A percentile compares a stretch with the other conserved stretches of the same genome.
Evolutionary conservation across 1,284 basidiomycete genomes (phyloP).

Genomic region (Anthracocystis walkeri): DNA sequence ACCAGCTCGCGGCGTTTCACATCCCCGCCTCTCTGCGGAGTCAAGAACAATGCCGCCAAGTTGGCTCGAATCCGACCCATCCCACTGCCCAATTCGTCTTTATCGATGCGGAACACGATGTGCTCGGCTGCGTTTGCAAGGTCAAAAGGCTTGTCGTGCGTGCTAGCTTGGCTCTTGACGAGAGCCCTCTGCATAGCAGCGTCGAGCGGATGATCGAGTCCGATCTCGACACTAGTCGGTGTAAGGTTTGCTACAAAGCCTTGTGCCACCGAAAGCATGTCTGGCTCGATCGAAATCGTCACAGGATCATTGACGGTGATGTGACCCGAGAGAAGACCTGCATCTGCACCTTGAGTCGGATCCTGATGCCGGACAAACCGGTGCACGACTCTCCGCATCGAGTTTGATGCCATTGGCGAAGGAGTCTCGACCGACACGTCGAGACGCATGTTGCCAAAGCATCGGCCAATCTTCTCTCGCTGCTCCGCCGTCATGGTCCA

Average conservation of each 20-base stretch:
- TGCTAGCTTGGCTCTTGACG: constrained; percentile 12
- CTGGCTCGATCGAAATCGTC: constrained; percentile 82
- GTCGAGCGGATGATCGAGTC: constrained; percentile 82
- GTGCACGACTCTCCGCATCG: constrained; percentile 74
- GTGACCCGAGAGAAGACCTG: constrained; percentile 79
- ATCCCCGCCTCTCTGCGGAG: constrained; percentile 72
- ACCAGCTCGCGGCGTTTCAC: constrained; percentile 77
- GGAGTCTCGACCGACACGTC: constrained; percentile 4
- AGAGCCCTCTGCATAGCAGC: constrained; percentile 41
- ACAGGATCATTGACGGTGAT: constrained; percentile 84
- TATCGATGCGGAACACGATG: constrained; percentile 88
- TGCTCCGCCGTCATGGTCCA: constrained; percentile 89
- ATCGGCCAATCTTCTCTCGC: constrained; percentile 75
- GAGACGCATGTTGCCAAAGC: constrained; percentile 69
- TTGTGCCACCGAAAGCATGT: constrained; percentile 82
- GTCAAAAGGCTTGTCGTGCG: constrained; percentile 3
- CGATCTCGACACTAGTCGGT: constrained; percentile 77
- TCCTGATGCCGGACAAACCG: constrained; percentile 74
- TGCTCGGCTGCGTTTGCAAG: constrained; percentile 14
- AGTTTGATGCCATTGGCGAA: constrained; percentile 8
- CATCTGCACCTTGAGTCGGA: constrained; percentile 55
- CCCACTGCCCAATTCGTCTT: constrained; percentile 87
- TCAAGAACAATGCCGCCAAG: constrained; percentile 86
- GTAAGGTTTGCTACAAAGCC: constrained; percentile 85
- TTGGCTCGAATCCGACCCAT: constrained; percentile 90